phyloP scores from a whole-genome alignment of 2,329 filamentous ascomycete genomes.

The Pseudocercospora crystallina region DNA sequence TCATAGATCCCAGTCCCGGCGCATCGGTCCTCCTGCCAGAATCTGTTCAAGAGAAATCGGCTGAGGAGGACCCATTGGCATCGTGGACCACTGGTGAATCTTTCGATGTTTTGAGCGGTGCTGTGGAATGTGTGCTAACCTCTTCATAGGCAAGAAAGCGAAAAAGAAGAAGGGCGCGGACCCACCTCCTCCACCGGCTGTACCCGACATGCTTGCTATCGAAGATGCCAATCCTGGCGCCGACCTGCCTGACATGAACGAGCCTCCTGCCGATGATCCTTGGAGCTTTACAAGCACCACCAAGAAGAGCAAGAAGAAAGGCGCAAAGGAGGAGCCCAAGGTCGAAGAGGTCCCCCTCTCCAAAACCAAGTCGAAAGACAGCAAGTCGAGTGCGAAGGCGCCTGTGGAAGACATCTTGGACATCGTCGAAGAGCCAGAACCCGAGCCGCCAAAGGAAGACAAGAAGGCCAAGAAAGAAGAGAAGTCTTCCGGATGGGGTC shows the following conservation, averaged over 20 bases:
- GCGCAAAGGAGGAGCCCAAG: constrained; percentile 29
- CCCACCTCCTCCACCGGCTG: constrained; percentile 32
- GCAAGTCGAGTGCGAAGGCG: constrained; percentile 27
- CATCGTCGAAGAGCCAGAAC: constrained; percentile 26
- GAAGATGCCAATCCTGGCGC: constrained; percentile 29
- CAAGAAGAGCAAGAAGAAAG: constrained; percentile 39
- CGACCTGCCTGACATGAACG: constrained; percentile 24
- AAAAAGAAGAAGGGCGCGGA: constrained; percentile 54
- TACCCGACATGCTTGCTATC: constrained; percentile 33
- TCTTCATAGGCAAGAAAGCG: constrained; percentile 50
- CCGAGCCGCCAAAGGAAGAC: constrained; percentile 37
- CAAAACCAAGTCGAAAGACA: constrained; percentile 37
- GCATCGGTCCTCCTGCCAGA: constrained; percentile 46
- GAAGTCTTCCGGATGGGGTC: constrained; percentile 38
- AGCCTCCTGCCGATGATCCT: constrained; percentile 27
- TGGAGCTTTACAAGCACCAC: constrained; percentile 30
- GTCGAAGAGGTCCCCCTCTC: constrained; percentile 33
- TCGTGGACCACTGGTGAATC: constrained; percentile 24
- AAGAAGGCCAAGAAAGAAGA: constrained; percentile 43
- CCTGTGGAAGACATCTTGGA: constrained; percentile 29
- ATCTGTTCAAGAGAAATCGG: constrained; percentile 35
- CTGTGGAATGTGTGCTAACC: constrained; percentile 7
- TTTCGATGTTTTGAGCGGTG: neutral
- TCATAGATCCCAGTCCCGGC: constrained; percentile 31
- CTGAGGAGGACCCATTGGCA: constrained; percentile 35